Base-by-base conservation (phyloP, 2,329 filamentous ascomycete species). In the Nectriaceae sp. region DNA sequence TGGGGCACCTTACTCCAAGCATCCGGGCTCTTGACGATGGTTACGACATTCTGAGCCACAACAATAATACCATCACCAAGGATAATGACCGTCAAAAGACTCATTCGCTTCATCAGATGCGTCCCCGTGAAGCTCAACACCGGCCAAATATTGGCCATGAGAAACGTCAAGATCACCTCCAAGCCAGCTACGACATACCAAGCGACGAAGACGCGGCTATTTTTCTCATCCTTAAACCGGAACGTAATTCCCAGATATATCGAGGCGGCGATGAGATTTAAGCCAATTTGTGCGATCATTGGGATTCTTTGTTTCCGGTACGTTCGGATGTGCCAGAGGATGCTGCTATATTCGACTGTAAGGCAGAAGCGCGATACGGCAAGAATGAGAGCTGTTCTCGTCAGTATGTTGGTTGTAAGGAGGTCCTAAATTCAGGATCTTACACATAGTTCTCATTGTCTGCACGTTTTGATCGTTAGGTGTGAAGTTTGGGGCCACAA, bases 51-150 rank as follows among this genome's bases (percentile, higher is more conserved):
- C 47, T 71, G 67, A 1, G 69, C 67, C 6, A 86, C 70, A n/a
- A 80, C 77, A 33, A 86, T 83, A 15, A 84, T 79, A 42, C 83
- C 83, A 59, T 87, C 84, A 13, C 84, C 84, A 49, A 87, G 77
- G 47, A 88, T 82, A 51, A 87, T 85, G 40, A 87, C 72, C 0
- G 83, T 87, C 46, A 87, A 70, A 3, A 86, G 71, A 11, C 77
- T 79, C 75, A 87, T 79, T 10, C 85, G 76, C 58, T 84, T 80
- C 59, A 83, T 82, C 46, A 87, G 64, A 61, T 86, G 82, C 1
- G 82, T 87, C 47, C 78, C 73, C 50, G 81, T 77, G 60, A 87
- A 84, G 45, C 79, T 81, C 37, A 87, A 72, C 42, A 80, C 76
- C 3, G 76, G 71, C 63, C 75, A 85, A 20, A 72, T 65, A 41